Percentiles rank a stretch among this genome's conserved stretches.
These are phyloP conservation scores for Leucogyrophana mollusca DNA, from an alignment of 768 basidiomycete genomes.

Conservation along the genomic window DNA sequence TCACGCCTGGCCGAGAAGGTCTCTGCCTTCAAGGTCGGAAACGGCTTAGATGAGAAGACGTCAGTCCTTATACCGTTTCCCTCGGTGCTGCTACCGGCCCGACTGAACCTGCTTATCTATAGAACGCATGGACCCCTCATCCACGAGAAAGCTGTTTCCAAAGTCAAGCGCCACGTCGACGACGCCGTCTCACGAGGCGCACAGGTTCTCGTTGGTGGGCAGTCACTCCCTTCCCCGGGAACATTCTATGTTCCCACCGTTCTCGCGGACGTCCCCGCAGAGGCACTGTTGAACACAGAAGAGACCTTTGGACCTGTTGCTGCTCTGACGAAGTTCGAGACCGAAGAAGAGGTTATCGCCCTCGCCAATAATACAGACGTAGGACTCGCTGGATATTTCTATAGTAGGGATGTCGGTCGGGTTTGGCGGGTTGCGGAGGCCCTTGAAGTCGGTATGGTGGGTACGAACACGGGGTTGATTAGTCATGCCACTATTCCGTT, in stretches of 20 bases:
- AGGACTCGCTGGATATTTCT: constrained; percentile 96
- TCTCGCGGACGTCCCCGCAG: constrained; percentile 74
- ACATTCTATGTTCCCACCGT: constrained; percentile 88
- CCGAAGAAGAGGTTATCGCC: constrained; percentile 88
- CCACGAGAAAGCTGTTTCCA: constrained; percentile 80
- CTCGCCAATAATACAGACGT: constrained; percentile 82
- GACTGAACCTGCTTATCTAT: not conserved
- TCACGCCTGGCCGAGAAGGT: constrained; percentile 82
- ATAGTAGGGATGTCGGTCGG: constrained; percentile 78
- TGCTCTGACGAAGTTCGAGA: constrained; percentile 84
- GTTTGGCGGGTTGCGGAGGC: constrained; percentile 95
- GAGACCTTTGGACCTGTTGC: constrained; percentile 97
- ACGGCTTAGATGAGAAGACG: constrained; percentile 79
- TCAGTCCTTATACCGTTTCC: constrained; percentile 34
- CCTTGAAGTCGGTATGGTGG: constrained; percentile 93
- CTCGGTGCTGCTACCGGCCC: not conserved
- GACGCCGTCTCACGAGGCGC: constrained; percentile 88
- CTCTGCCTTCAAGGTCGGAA: constrained; percentile 82
- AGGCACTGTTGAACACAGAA: constrained; percentile 68
- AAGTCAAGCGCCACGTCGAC: constrained; percentile 82
- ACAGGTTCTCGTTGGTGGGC: constrained; percentile 87
- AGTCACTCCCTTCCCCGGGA: constrained; percentile 51
- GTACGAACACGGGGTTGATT: constrained; percentile 77
- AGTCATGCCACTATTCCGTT: constrained; percentile 83
- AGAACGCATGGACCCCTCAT: constrained; percentile 97